Evolutionary conservation across 2,329 filamentous ascomycete genomes (phyloP).

Genomic region (Diaporthe batatas): DNA sequence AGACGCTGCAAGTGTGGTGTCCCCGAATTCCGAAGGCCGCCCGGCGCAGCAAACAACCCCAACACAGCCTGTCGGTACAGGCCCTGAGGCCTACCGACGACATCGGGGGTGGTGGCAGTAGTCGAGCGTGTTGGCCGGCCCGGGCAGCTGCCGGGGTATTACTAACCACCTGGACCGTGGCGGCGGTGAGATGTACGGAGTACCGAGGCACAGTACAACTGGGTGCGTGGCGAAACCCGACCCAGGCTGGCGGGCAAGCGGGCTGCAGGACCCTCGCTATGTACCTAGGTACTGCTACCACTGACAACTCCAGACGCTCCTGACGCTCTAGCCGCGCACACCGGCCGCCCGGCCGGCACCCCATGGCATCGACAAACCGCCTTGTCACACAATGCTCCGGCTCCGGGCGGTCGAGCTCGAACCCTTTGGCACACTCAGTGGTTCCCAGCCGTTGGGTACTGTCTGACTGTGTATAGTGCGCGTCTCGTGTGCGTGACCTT

Average conservation of each 20-base stretch:
- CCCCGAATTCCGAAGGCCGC: slow-evolving; percentile 12
- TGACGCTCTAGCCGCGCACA: slow-evolving; percentile 22
- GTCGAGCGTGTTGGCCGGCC: too few species aligned
- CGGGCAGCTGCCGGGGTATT: too few species aligned
- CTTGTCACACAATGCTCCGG: background rate
- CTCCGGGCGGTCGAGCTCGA: too few species aligned
- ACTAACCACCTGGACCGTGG: too few species aligned
- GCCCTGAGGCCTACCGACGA: background rate
- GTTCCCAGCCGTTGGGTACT: slow-evolving; percentile 24
- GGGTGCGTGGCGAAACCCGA: background rate
- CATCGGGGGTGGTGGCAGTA: too few species aligned
- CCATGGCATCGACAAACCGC: background rate
- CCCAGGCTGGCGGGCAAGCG: background rate
- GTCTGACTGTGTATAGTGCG: background rate
- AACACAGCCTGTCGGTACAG: background rate
- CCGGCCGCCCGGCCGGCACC: background rate
- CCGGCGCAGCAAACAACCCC: background rate
- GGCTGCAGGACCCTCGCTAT: slow-evolving; percentile 1
- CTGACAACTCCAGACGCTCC: background rate
- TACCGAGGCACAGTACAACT: too few species aligned
- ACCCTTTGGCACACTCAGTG: background rate
- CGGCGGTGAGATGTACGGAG: slow-evolving; percentile 31
- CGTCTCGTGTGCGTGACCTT: slow-evolving; percentile 29
- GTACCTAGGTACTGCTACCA: too few species aligned
- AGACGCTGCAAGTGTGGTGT: background rate